phyloP scores from a whole-genome alignment of 495 filamentous ascomycete species.

The Podospora pseudopauciseta region DNA sequence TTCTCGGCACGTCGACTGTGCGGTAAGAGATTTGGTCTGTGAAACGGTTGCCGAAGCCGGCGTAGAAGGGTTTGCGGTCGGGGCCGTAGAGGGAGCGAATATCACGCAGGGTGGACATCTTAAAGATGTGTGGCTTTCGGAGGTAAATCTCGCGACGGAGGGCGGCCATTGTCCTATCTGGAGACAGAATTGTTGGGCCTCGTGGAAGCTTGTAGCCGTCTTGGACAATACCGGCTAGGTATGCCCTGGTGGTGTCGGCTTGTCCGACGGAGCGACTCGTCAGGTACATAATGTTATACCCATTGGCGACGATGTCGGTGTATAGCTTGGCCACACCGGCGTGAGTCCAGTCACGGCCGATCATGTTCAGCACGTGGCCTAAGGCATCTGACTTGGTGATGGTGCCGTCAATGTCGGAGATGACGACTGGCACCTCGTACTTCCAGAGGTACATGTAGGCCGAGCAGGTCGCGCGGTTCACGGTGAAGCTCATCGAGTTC shows the following conservation, averaged over 20 bases:
- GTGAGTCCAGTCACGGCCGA: slow-evolving; percentile 98
- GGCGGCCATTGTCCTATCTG: slow-evolving; percentile 94
- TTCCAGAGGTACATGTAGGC: slow-evolving; percentile 93
- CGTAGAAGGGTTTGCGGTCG: slow-evolving; percentile 82
- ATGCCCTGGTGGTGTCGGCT: slow-evolving; percentile 84
- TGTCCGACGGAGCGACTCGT: slow-evolving; percentile 92
- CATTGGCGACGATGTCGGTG: slow-evolving; percentile 90
- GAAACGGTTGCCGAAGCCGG: slow-evolving; percentile 93
- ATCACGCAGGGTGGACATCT: slow-evolving; percentile 96
- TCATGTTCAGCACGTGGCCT: slow-evolving; percentile 96
- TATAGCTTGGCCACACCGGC: slow-evolving; percentile 95
- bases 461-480: slow-evolving; percentile 87
- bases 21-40: slow-evolving; percentile 96
- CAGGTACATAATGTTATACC: slow-evolving; percentile 98
- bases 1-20: slow-evolving; percentile 88
- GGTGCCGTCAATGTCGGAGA: slow-evolving; percentile 97
- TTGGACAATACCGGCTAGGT: slow-evolving; percentile 85
- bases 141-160: slow-evolving; percentile 91
- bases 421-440: slow-evolving; percentile 85
- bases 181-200: slow-evolving; percentile 90
- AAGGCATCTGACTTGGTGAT: slow-evolving; percentile 98
- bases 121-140: slow-evolving; percentile 96
- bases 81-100: slow-evolving; percentile 84
- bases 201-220: slow-evolving; percentile 81
- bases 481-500: slow-evolving; percentile 93